Conservation (phyloP, 768 basidiomycete genomes). For the Kwoniella dejecticola region DNA sequence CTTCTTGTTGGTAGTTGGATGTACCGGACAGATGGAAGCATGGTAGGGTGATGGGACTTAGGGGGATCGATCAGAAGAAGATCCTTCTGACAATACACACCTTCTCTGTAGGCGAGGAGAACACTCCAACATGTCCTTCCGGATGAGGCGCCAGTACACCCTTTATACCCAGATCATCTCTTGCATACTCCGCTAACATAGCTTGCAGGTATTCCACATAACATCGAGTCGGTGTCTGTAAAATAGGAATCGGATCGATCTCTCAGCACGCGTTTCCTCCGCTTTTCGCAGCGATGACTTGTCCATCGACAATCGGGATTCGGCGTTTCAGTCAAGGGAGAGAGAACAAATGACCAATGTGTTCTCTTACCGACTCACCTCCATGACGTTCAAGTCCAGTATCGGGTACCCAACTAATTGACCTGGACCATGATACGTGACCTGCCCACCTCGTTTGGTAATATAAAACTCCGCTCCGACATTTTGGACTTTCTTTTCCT, state of each 20-base stretch:
- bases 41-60: too few relatives aligned
- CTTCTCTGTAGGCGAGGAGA: slow-evolving; percentile 76
- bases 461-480: slow-evolving; percentile 86
- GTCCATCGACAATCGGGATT: background rate
- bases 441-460: slow-evolving; percentile 82
- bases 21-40: background rate
- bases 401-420: slow-evolving; percentile 95
- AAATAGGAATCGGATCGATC: background rate
- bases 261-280: too few relatives aligned
- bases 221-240: slow-evolving; percentile 49
- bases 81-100: too few relatives aligned
- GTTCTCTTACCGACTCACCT: slow-evolving; percentile 59
- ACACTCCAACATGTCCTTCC: slow-evolving; percentile 82
- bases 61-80: too few relatives aligned
- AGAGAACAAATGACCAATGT: too few relatives aligned
- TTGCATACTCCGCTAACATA: slow-evolving; percentile 67
- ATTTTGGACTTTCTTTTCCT: slow-evolving; percentile 66
- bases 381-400: slow-evolving; percentile 78
- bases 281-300: too few relatives aligned
- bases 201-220: slow-evolving; percentile 84
- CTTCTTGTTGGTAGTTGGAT: background rate
- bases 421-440: slow-evolving; percentile 96
- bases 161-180: slow-evolving; percentile 57
- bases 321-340: too few relatives aligned
- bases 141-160: slow-evolving; percentile 60